Evolutionary conservation across 768 basidiomycete species (phyloP).

Genomic region (Mycena kentingensis): DNA sequence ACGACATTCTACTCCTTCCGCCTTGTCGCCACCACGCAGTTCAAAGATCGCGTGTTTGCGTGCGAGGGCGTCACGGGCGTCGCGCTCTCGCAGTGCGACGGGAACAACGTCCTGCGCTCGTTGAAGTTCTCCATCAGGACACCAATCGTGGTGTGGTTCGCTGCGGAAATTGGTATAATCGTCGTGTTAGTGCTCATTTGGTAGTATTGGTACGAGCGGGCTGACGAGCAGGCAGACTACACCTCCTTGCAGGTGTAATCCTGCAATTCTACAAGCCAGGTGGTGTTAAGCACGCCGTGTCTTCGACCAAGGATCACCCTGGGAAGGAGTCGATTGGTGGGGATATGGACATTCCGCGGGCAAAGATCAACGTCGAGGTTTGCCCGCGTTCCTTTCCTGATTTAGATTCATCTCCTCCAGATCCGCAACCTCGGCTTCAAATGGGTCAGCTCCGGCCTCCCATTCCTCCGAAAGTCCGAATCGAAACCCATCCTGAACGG

Average conservation of each 20-base stretch:
- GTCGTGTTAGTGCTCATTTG: slow-evolving; percentile 24
- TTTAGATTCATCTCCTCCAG: background rate
- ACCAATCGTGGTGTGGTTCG: slow-evolving; percentile 27
- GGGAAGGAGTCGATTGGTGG: slow-evolving; percentile 19
- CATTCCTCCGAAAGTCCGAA: slow-evolving; percentile 11
- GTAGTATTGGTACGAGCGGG: too few species aligned
- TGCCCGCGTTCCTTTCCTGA: background rate
- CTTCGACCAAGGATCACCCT: slow-evolving; percentile 2
- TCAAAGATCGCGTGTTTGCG: slow-evolving; percentile 35
- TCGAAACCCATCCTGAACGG: slow-evolving; percentile 18
- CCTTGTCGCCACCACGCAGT: slow-evolving; percentile 39
- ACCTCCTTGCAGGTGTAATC: slow-evolving; percentile 28
- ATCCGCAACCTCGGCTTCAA: slow-evolving; percentile 20
- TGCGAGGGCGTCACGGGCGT: slow-evolving; percentile 32
- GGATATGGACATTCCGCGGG: slow-evolving; percentile 22
- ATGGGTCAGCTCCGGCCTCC: slow-evolving; percentile 19
- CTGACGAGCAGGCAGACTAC: slow-evolving; percentile 1
- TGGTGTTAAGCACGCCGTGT: slow-evolving; percentile 19
- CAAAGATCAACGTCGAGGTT: slow-evolving; percentile 22
- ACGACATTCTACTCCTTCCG: slow-evolving; percentile 43
- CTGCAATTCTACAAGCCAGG: slow-evolving; percentile 22
- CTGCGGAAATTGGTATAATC: slow-evolving; percentile 30
- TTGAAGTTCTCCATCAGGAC: slow-evolving; percentile 31
- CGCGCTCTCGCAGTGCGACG: slow-evolving; percentile 30
- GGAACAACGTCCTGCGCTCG: slow-evolving; percentile 39